These are phyloP conservation scores for Leccinum longicurvipes DNA, from an alignment of 768 basidiomycete species.

Conservation along the genomic window DNA sequence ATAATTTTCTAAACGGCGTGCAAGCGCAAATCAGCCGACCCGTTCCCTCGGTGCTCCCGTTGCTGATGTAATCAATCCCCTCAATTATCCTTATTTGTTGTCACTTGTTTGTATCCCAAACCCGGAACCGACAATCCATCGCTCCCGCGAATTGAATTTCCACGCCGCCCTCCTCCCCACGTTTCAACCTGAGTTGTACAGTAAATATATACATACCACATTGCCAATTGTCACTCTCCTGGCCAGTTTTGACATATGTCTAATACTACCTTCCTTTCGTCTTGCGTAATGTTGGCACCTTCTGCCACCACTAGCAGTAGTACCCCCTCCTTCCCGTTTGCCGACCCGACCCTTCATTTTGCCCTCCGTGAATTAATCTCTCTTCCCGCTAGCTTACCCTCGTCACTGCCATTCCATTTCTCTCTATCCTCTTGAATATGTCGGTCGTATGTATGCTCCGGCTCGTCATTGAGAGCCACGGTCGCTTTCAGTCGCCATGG, in stretches of 20 bases:
- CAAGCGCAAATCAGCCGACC: constrained; percentile 20
- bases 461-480: neutral
- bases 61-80: constrained; percentile 16
- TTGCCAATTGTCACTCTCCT: neutral
- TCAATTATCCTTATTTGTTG: neutral
- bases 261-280: neutral
- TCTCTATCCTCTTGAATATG: constrained; percentile 6
- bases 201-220: neutral
- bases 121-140: neutral
- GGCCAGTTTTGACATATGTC: neutral
- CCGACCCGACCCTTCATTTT: constrained; percentile 16
- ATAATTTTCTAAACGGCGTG: constrained; percentile 12
- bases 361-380: neutral
- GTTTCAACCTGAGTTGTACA: neutral
- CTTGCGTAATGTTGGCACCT: neutral
- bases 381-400: neutral
- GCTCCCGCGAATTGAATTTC: neutral
- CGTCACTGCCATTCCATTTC: constrained; percentile 1
- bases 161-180: neutral
- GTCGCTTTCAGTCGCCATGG: neutral
- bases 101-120: neutral
- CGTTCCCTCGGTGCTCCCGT: constrained; percentile 5
- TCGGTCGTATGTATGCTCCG: neutral
- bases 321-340: neutral
- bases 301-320: neutral